phyloP scores from a whole-genome alignment of 352 stramenopile genomes.

The Pilasporangium apinafurcum region DNA sequence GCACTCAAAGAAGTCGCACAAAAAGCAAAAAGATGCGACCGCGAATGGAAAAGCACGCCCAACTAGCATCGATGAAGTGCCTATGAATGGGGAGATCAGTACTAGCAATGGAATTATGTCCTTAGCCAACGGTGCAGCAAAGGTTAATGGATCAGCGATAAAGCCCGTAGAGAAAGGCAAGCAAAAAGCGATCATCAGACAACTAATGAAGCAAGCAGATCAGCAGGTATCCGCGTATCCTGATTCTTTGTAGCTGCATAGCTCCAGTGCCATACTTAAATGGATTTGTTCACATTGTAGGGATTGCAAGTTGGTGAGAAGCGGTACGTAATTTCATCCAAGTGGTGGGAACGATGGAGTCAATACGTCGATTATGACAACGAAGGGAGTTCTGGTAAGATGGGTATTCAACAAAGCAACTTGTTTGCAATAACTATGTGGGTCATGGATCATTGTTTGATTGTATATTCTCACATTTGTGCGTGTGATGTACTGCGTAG shows the following conservation, averaged over 20 bases:
- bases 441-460: background rate
- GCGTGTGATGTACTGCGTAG: background rate
- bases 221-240: conserved; percentile 38
- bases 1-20: conserved; percentile 33
- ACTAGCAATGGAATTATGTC: background rate
- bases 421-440: background rate
- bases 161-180: conserved; percentile 29
- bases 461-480: background rate
- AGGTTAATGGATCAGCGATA: conserved; percentile 7
- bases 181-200: conserved; percentile 44
- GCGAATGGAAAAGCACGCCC: background rate
- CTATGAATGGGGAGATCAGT: conserved; percentile 1
- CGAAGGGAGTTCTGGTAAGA: conserved; percentile 8
- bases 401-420: background rate
- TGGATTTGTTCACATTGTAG: conserved; percentile 2
- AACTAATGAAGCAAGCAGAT: conserved; percentile 55
- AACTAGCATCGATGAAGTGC: conserved; percentile 1
- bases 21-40: conserved; percentile 37
- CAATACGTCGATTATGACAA: conserved; percentile 61
- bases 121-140: conserved; percentile 1
- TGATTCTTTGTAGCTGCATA: background rate
- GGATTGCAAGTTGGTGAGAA: conserved; percentile 73
- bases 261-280: background rate
- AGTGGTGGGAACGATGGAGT: conserved; percentile 82
- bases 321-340: conserved; percentile 68